Evolutionary conservation across 805 yeast genomes (phyloP).

Genomic region (Ogataea paraovalis): DNA sequence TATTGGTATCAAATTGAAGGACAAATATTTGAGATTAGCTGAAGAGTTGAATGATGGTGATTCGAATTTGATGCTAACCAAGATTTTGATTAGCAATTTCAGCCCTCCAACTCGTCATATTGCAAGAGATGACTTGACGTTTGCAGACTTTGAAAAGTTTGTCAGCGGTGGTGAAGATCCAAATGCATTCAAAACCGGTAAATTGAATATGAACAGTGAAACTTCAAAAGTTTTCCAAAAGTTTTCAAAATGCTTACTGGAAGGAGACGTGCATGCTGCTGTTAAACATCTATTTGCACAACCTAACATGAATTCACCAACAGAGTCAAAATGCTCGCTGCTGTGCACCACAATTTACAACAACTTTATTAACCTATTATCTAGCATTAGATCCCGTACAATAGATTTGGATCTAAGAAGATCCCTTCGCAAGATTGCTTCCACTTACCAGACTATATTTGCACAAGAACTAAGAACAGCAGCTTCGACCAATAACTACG

Average conservation of each 20-base stretch:
- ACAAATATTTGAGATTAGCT: conserved; percentile 7
- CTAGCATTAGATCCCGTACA: conserved; percentile 3
- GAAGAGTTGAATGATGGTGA: conserved; percentile 11
- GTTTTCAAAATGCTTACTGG: conserved; percentile 3
- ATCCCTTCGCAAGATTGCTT: conserved; percentile 2
- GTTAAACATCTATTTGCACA: conserved; percentile 2
- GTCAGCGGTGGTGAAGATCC: conserved; percentile 1
- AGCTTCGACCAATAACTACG: not conserved
- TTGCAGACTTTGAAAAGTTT: conserved; percentile 4
- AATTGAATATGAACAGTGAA: conserved; percentile 6
- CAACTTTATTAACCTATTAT: conserved; percentile 5
- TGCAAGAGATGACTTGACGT: conserved; percentile 5
- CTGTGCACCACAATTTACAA: conserved; percentile 4
- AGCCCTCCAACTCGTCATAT: conserved; percentile 5
- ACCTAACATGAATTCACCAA: not conserved
- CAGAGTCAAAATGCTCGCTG: not conserved
- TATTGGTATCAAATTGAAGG: conserved; percentile 51
- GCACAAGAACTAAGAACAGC: not conserved
- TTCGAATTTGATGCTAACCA: conserved; percentile 12
- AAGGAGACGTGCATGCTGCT: conserved; percentile 2
- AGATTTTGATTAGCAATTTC: conserved; percentile 8
- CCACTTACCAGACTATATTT: conserved; percentile 3
- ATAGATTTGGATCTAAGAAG: conserved; percentile 1
- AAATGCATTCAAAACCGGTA: not conserved
- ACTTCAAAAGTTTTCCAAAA: conserved; percentile 1